Evolutionary conservation across 257 asterid species (phyloP).

Genomic region (Solanum tarapatanum): DNA sequence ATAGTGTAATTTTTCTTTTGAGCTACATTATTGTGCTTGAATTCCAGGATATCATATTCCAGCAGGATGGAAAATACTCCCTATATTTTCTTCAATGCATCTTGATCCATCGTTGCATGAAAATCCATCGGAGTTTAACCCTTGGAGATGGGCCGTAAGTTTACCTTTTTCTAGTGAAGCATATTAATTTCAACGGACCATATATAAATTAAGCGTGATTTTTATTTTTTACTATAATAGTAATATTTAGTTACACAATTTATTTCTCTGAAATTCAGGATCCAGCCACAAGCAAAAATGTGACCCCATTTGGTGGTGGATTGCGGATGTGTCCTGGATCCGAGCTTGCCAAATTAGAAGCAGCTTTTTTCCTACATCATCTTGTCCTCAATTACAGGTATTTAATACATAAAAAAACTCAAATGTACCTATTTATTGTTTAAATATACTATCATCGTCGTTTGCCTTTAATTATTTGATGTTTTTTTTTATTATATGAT

Average conservation of each 20-base stretch:
- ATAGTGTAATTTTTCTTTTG: neutral
- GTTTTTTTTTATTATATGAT: no score
- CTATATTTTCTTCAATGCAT: slow-evolving; percentile 38
- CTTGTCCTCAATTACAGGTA: slow-evolving; percentile 47
- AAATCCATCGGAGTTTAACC: slow-evolving; percentile 44
- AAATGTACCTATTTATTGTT: no score
- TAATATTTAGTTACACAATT: neutral
- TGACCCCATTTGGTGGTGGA: slow-evolving; percentile 67
- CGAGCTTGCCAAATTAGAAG: slow-evolving; percentile 57
- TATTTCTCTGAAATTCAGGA: slow-evolving; percentile 17
- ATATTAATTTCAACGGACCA: no score
- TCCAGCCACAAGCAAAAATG: slow-evolving; percentile 32
- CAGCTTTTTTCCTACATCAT: slow-evolving; percentile 66
- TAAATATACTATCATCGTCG: neutral
- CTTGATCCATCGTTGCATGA: slow-evolving; percentile 58
- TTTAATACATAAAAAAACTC: no score
- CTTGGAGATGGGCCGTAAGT: slow-evolving; percentile 64
- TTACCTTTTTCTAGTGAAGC: neutral
- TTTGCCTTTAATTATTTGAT: neutral
- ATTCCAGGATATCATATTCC: slow-evolving; percentile 50
- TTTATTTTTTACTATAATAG: no score
- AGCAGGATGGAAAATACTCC: slow-evolving; percentile 70
- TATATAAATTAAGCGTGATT: neutral
- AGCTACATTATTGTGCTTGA: neutral
- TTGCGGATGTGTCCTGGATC: slow-evolving; percentile 63